Base-by-base conservation (phyloP, 106 monocot species). In the Apostasia ramifera region DNA sequence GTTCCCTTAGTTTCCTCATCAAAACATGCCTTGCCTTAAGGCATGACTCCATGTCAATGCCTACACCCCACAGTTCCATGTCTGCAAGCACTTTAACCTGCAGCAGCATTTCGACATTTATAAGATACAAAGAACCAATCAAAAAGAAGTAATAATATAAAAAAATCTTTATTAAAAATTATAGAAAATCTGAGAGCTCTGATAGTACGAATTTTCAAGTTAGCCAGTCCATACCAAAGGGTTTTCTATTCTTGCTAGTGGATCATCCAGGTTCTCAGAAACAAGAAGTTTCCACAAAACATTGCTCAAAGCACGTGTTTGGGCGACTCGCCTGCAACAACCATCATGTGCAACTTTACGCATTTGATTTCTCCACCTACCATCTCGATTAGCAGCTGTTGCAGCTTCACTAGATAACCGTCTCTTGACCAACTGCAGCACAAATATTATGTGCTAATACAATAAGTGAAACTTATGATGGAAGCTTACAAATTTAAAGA, bases 311-410 rank as follows among this genome's bases (percentile, higher is more conserved):
- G 90, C 92, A 10, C 92, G 87, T 62, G 62, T 76, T 74, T 85
- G 92, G 45, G 97, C 89, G 73, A 81, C 92, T 59, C 92, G 84
- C n/a, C 85, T 78, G 53, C 97, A 98, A 63, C 97, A 98, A 54
- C 97, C 97, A 89, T 90, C 85, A 74, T 90, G 89, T 74, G 97
- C 97, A 74, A 81, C 90, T 70, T 81, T 87, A 61, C 68, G 92
- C 92, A 90, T 98, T 70, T 93, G 97, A 85, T 85, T 98, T 83
- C 77, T 84, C 97, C 92, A 92, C 54, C 90, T 77, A 62, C 97
- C 85, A 78, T 85, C 89, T 40, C 81, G 84, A 74, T 71, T 83
- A 48, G 97, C 97, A 45, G 90, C 78, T 45, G 89, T 81, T 40
- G 85, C 87, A 41, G 74, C 85, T 59, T 92, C 86, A 71, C 70